Conservation (phyloP, 805 yeast species). For the Dipodascopsis uninucleata region DNA sequence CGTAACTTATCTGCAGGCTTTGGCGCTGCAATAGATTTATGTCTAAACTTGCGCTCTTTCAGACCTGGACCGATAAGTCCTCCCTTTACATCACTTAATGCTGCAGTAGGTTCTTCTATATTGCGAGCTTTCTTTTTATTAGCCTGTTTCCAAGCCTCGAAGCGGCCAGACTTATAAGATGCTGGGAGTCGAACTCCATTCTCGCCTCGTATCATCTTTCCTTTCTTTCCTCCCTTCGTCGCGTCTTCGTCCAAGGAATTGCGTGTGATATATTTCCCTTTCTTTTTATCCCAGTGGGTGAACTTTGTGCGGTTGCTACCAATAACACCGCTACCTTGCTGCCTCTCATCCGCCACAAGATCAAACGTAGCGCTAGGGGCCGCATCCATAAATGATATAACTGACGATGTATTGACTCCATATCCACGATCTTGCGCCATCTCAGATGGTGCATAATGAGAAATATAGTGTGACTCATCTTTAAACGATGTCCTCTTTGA, state of each 20-base stretch:
- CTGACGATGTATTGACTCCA: conserved; percentile 38
- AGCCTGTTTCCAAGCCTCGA: conserved; percentile 75
- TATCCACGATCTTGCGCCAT: conserved; percentile 79
- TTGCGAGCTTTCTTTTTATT: conserved; percentile 33
- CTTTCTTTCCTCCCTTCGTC: conserved; percentile 25
- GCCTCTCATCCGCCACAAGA: conserved; percentile 61
- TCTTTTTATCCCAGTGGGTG: conserved; percentile 57
- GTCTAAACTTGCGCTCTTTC: conserved; percentile 50
- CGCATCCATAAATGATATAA: conserved; percentile 68
- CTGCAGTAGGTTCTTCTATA: conserved; percentile 36
- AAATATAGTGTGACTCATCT: conserved; percentile 76
- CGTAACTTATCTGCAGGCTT: conserved; percentile 84
- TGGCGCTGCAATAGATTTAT: conserved; percentile 74
- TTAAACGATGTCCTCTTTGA: conserved; percentile 52
- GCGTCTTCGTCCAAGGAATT: conserved; percentile 17
- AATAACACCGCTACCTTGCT: conserved; percentile 15
- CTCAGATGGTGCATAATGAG: conserved; percentile 83
- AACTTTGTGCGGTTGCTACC: conserved; percentile 24
- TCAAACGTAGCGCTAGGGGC: conserved; percentile 88
- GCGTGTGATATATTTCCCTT: conserved; percentile 38
- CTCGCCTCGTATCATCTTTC: conserved; percentile 86
- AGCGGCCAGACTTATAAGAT: conserved; percentile 82
- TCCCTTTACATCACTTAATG: conserved; percentile 21
- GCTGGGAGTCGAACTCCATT: conserved; percentile 93
- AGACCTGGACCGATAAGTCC: conserved; percentile 9